A percentile compares a stretch with the other conserved stretches of the same genome.
Conservation (phyloP, 352 stramenopile genomes). For the Phytophthora podocarpi region DNA sequence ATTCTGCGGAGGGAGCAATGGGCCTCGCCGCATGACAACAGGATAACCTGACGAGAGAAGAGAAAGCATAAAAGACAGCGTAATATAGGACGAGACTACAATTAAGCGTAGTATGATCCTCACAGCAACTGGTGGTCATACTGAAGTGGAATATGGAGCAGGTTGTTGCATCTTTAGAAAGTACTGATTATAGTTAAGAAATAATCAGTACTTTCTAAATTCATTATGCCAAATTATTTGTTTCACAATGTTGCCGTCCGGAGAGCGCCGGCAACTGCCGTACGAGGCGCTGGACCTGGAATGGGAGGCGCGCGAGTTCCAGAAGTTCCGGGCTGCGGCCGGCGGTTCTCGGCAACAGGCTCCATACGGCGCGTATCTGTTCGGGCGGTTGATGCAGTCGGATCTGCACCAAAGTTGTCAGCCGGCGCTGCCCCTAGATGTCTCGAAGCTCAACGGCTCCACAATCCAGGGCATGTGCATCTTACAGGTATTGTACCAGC, state of each 20-base stretch:
- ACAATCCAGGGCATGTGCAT: constrained; percentile 74
- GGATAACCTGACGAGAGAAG: neutral
- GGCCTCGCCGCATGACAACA: neutral
- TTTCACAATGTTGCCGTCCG: neutral
- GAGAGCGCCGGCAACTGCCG: constrained; percentile 37
- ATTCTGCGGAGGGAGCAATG: neutral
- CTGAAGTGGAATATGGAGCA: too few species aligned
- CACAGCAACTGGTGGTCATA: too few species aligned
- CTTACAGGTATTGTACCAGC: constrained; percentile 51
- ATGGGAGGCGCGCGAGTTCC: constrained; percentile 61
- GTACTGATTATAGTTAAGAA: too few species aligned
- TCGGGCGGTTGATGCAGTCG: constrained; percentile 63
- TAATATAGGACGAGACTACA: neutral
- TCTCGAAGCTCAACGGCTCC: constrained; percentile 52
- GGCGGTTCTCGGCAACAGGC: constrained; percentile 21
- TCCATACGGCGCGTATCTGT: constrained; percentile 54
- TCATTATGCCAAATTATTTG: too few species aligned
- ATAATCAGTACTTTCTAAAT: neutral
- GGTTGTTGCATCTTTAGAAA: too few species aligned
- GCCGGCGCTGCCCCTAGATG: constrained; percentile 56
- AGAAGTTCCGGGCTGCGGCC: constrained; percentile 36
- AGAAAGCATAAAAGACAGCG: neutral
- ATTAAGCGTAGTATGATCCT: too few species aligned
- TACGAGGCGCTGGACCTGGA: constrained; percentile 62
- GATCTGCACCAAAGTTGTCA: constrained; percentile 74